These are phyloP conservation scores for Moesziomyces parantarcticus DNA, from an alignment of 1,284 basidiomycete genomes.

Conservation along the genomic window DNA sequence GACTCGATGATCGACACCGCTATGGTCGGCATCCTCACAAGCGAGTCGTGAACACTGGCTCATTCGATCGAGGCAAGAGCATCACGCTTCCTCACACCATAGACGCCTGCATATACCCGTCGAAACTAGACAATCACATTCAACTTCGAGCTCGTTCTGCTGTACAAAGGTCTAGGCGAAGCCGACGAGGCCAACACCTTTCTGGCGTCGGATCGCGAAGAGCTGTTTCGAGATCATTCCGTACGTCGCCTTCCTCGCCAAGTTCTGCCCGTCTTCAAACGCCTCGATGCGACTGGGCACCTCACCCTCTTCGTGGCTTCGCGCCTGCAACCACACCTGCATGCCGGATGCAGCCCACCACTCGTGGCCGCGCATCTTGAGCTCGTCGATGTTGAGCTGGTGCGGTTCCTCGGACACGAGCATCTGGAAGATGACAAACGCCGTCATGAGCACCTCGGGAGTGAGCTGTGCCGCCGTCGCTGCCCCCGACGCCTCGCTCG, in stretches of 20 bases:
- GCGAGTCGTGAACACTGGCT: conserved; percentile 15
- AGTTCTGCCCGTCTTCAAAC: conserved; percentile 52
- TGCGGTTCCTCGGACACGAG: conserved; percentile 49
- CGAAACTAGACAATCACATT: not conserved
- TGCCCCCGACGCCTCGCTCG: conserved; percentile 27
- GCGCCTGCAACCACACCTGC: conserved; percentile 39
- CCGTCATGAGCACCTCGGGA: conserved; percentile 50
- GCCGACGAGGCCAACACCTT: conserved; percentile 43
- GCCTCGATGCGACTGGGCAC: conserved; percentile 29
- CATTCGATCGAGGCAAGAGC: too few species aligned
- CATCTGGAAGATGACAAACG: conserved; percentile 59
- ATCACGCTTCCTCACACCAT: conserved; percentile 8
- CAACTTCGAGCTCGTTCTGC: not conserved
- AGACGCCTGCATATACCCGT: conserved; percentile 22
- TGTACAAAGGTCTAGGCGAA: conserved; percentile 22
- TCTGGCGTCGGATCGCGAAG: conserved; percentile 46
- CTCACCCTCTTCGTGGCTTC: conserved; percentile 25
- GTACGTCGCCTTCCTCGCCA: conserved; percentile 63
- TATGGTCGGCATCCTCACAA: conserved; percentile 81
- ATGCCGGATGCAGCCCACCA: conserved; percentile 57
- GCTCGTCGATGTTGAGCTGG: conserved; percentile 53
- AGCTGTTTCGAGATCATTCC: conserved; percentile 63
- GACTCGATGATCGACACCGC: conserved; percentile 93
- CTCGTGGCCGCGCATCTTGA: conserved; percentile 48
- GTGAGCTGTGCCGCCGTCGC: conserved; percentile 34